These are phyloP conservation scores for Pleoardoris graminearum DNA, from an alignment of 2,329 filamentous ascomycete genomes.

Conservation along the genomic window DNA sequence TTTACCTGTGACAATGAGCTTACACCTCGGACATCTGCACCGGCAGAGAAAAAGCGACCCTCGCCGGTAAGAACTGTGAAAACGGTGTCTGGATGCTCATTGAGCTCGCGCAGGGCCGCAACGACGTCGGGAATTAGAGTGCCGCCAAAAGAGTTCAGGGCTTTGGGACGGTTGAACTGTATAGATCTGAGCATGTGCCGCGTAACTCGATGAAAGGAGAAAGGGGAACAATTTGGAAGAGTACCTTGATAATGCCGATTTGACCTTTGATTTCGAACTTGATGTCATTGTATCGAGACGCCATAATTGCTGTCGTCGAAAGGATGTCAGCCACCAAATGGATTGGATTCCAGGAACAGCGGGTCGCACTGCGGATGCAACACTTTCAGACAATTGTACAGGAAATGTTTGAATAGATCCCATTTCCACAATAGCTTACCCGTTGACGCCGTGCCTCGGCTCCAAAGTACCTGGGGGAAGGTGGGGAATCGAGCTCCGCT, in stretches of 20 bases:
- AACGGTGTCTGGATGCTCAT: conserved; percentile 54
- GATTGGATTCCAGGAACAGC: not conserved
- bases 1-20: conserved; percentile 10
- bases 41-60: conserved; percentile 56
- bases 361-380: not conserved
- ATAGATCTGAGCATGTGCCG: not conserved
- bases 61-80: conserved; percentile 57
- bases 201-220: not conserved
- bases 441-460: conserved; percentile 1
- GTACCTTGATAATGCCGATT: conserved; percentile 54
- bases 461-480: not conserved
- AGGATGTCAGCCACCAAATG: not conserved
- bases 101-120: conserved; percentile 49
- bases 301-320: conserved; percentile 19
- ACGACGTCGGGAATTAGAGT: conserved; percentile 51
- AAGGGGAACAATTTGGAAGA: not conserved
- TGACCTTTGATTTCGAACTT: conserved; percentile 49
- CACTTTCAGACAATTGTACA: not conserved
- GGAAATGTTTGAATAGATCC: not conserved
- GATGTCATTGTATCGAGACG: conserved; percentile 47
- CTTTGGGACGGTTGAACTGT: conserved; percentile 54
- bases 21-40: conserved; percentile 52
- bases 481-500: not conserved
- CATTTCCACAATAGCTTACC: not conserved
- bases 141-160: conserved; percentile 54